A percentile compares a stretch with the other conserved stretches of the same genome.
phyloP scores from a whole-genome alignment of 345 rosid genomes.

The Clarkia xantiana region DNA sequence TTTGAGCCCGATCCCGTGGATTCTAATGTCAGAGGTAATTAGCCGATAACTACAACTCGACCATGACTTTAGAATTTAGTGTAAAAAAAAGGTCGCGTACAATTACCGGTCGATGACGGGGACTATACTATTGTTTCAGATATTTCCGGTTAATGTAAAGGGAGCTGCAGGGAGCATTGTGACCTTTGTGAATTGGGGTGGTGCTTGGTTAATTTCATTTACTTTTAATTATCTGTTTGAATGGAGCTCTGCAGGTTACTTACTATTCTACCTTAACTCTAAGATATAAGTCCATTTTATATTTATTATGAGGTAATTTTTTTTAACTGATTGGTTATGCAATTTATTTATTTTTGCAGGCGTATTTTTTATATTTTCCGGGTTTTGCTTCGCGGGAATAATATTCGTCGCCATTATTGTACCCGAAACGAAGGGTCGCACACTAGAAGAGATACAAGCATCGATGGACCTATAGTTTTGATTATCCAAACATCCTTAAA shows the following conservation, averaged over 20 bases:
- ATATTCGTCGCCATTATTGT: slow-evolving; percentile 26
- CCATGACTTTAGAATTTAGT: too few relatives aligned
- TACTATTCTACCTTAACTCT: too few relatives aligned
- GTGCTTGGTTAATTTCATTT: slow-evolving; percentile 15
- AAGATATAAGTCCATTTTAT: too few relatives aligned
- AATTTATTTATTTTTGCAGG: too few relatives aligned
- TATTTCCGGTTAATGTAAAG: slow-evolving; percentile 19
- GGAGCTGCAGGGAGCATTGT: slow-evolving; percentile 19
- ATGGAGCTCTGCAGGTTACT: slow-evolving; percentile 18
- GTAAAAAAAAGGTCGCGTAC: too few relatives aligned
- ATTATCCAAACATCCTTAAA: too few relatives aligned
- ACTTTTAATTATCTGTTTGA: slow-evolving; percentile 12
- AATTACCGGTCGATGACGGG: too few relatives aligned
- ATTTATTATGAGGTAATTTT: too few relatives aligned
- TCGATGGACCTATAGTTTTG: not conserved
- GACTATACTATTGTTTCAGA: too few relatives aligned
- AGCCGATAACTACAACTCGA: not conserved
- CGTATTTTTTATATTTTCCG: slow-evolving; percentile 15
- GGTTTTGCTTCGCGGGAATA: slow-evolving; percentile 12
- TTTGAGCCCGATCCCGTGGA: slow-evolving; percentile 62
- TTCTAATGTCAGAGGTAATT: slow-evolving; percentile 64
- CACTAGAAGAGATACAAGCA: slow-evolving; percentile 35
- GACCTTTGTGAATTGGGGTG: slow-evolving; percentile 11
- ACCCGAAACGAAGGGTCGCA: slow-evolving; percentile 34
- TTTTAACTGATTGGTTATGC: too few relatives aligned